Evolutionary conservation across 768 basidiomycete species (phyloP), one percentile per base, ranked within the genome.

Genomic region (Piloderma croceum): DNA sequence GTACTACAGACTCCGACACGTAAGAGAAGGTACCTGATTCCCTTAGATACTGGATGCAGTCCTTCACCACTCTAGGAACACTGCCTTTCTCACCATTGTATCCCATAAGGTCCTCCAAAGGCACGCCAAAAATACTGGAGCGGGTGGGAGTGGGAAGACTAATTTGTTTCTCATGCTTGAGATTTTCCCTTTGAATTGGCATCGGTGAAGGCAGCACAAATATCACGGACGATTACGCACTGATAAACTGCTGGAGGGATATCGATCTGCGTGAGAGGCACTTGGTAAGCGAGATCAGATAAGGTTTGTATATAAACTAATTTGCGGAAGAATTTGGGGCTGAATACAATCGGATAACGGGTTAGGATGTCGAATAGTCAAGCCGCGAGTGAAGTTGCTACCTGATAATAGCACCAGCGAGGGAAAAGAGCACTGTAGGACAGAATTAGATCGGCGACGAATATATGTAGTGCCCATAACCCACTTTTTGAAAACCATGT

Each of bases 241-340:
- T 80, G 76, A 57, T 91, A 90, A 9, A 88, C 85, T 2, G 81
- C 77, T 12, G 88, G 82, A 18, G 85, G 78, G 31, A 92, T 80
- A 57, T 90, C 84, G 25, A 92, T 89, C 54, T 91, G 89, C 0
- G 84, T 86, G n/a, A 92, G 56, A 3, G 90, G 90, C 5, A 91
- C 77, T 54, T 83, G 68, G 38, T 67, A 67, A 6, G 89, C 88
- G 32, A 92, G 72, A 24, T 82, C 81, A 18, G 87, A 88, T 11
- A 92, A 70, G 0, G 88, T 89, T 41, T 74, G 63, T 41, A 85
- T 71, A 57, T 92, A 90, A 20, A 69, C 62, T 49, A 92, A 69
- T 65, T 92, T 92, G 52, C 81, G 79, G 59, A 88, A 90, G 66
- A 92, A 91, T 59, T 92, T 92, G 11, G 90, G 90, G 51, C 87